Evolutionary conservation across 2,329 filamentous ascomycete genomes (phyloP).

Genomic region (Byssochlamys sp.): DNA sequence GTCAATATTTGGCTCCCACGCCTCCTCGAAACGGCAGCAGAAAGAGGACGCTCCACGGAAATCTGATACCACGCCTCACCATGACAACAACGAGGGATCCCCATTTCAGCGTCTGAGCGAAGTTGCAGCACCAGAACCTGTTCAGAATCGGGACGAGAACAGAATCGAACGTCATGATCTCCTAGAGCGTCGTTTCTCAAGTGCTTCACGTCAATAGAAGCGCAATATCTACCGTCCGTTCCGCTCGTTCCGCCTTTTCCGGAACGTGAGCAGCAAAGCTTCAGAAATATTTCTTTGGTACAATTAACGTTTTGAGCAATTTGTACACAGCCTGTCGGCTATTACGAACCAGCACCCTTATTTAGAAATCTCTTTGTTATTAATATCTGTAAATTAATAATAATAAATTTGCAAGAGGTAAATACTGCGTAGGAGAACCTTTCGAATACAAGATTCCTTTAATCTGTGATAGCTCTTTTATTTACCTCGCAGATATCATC

Average conservation of each 20-base stretch:
- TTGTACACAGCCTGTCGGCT: too few species aligned
- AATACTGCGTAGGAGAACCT: too few species aligned
- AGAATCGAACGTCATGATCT: not conserved
- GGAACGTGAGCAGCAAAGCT: not conserved
- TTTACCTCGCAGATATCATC: too few species aligned
- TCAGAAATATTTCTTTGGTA: too few species aligned
- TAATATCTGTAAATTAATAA: too few species aligned
- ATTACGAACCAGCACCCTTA: too few species aligned
- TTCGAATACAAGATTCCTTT: too few species aligned
- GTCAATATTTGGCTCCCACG: not conserved
- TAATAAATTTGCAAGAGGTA: too few species aligned
- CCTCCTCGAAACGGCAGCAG: not conserved
- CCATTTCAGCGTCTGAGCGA: not conserved
- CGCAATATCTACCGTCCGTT: not conserved
- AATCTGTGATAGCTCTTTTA: too few species aligned
- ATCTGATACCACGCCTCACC: not conserved
- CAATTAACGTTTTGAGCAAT: too few species aligned
- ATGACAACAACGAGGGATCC: too few species aligned
- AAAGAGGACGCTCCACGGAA: not conserved
- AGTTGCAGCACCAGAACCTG: not conserved
- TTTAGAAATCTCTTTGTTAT: too few species aligned
- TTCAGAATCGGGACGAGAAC: not conserved
- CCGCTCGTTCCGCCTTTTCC: not conserved
- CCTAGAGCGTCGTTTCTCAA: not conserved
- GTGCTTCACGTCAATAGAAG: not conserved